Base-by-base conservation (phyloP, 2,329 filamentous ascomycete genomes). In the Botrytis porri region DNA sequence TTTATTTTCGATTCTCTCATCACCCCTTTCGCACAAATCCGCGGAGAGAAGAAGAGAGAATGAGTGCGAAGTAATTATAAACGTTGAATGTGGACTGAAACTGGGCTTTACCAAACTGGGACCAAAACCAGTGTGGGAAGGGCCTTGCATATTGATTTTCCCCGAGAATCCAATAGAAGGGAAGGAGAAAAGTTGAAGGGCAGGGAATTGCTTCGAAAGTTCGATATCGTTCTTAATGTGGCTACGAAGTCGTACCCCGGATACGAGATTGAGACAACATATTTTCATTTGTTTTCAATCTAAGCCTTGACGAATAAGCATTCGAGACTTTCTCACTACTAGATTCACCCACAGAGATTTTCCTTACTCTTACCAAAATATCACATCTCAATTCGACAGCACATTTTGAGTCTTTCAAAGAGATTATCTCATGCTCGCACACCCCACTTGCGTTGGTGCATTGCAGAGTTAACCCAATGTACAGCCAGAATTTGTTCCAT, bases 101-200 rank as follows among this genome's bases (percentile, higher is more conserved):
- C 61, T 45, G 39, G 48, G 65, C 35, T 57, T 22, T 22, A 29
- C 43, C 43, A 2, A 65, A 14, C 20, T 54, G 59, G 35, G 39
- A 8, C 60, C 37, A 59, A 66, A 71, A 57, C 43, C 69, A 37
- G 69, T 22, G 60, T 63, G 60, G 32, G 39, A 71, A 54, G 69
- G 60, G 29, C 61, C 69, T 54, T 37, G 57, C 43, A 57, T 35
- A n/a, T 41, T 35, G 14, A 57, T 65, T 71, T 54, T 59, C 61
- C 45, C 61, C 69, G 60, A 41, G 45, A 29, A 71, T 71, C 69
- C 61, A 71, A 66, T 66, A 25, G 69, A 57, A 59, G 64, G 4
- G 9, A 39, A 45, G 22, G 20, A 54, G 22, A 48, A 54, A 67
- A 57, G 39, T 9, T 37, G 25, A 1, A 54, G 51, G 16, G 51